Evolutionary conservation across 768 basidiomycete genomes (phyloP), one percentile per base, ranked within the genome.

Genomic region (Mycena pura): DNA sequence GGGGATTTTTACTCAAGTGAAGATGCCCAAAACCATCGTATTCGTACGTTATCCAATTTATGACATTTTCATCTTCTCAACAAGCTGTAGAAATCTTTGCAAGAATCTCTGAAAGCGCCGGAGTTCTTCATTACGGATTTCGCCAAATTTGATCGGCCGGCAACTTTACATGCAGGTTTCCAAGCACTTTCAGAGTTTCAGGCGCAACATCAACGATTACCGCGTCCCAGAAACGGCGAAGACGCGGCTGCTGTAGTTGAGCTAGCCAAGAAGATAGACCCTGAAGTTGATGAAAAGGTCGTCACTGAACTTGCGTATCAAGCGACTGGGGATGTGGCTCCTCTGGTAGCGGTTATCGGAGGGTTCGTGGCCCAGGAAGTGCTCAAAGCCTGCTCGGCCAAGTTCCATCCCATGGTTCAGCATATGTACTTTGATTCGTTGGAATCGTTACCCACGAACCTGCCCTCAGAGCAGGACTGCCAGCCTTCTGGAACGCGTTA

Each of bases 351-450:
- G 17, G 95, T 99, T 49, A 84, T 98, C 60, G 97, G 97, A 64
- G 97, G 95, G 4, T 99, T 99, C 70, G 95, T 98, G 53, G 97
- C 96, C 8, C 97, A 99, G 75, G 97, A 99, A 72, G 92, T 95
- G 21, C 84, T 99, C 67, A 99, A 99, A 76, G 96, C 96, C 2
- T 92, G 90, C 75, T 95, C 95, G 38, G 94, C 95, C 62, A 99
- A 99, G 79, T 99, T 99, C 82, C 93, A 96, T 69, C 97, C 97
- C 1, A 91, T 95, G 85, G 78, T 95, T 49, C 97, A 99, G 73
- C 86, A 93, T 74, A 81, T 98, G 73, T 99, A 98, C 82, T 95
- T 98, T 71, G 97, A 99, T 75, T 96, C 97, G 10, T 82, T 99
- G 45, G 97, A 99, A 73, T 96, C 96, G 0, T 81, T 99, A 44